phyloP scores from a whole-genome alignment of 768 basidiomycete species.

The Auricularia cornea region DNA sequence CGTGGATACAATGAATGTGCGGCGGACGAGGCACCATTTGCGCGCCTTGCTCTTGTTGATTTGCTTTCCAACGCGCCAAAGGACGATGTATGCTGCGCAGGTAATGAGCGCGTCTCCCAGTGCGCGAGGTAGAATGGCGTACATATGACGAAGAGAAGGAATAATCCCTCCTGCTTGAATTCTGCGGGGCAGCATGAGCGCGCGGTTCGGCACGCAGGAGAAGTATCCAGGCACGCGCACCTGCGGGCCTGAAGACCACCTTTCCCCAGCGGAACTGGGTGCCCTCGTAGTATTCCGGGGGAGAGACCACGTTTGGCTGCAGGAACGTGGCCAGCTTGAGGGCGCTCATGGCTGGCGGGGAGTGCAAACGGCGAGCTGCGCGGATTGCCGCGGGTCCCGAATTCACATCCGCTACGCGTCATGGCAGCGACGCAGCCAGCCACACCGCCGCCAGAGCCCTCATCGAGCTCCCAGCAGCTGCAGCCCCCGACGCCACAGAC shows the following conservation, averaged over 20 bases:
- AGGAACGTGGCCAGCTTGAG: not conserved
- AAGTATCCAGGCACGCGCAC: slow-evolving; percentile 25
- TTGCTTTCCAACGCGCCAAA: slow-evolving; percentile 52
- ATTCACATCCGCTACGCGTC: not conserved
- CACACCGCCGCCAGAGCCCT: not conserved
- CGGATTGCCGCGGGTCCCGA: not conserved
- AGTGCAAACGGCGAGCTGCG: not conserved
- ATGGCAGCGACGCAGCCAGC: not conserved
- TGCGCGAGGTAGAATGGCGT: not conserved
- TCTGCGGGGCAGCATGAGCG: slow-evolving; percentile 26
- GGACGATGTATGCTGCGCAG: slow-evolving; percentile 37
- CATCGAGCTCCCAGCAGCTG: not conserved
- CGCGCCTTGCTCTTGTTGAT: slow-evolving; percentile 53
- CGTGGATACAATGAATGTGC: not conserved
- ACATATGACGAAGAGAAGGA: slow-evolving; percentile 41
- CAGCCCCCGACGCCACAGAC: not conserved
- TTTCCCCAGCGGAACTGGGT: slow-evolving; percentile 64
- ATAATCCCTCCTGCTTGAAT: slow-evolving; percentile 56
- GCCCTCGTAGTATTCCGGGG: slow-evolving; percentile 58
- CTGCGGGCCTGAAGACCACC: slow-evolving; percentile 73
- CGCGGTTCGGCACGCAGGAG: not conserved
- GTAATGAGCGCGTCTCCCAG: not conserved
- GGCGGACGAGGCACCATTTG: slow-evolving; percentile 44
- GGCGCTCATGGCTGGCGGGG: not conserved
- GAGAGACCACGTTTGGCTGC: slow-evolving; percentile 4